phyloP scores from a whole-genome alignment of 164 flowering plant species.

The Kalanchoe fedtschenkoi region DNA sequence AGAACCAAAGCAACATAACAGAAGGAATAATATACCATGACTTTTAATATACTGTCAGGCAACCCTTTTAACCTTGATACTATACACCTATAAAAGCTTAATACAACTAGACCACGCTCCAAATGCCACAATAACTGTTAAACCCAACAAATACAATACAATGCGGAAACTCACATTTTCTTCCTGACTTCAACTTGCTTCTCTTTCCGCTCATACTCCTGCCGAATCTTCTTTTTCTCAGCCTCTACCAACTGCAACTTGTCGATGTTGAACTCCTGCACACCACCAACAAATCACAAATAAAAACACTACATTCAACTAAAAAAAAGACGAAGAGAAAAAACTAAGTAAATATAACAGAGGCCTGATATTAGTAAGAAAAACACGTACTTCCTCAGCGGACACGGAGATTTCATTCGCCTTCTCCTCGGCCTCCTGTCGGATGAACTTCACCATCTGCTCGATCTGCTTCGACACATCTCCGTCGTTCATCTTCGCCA shows the following conservation, averaged over 20 bases:
- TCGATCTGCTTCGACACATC: conserved; percentile 42
- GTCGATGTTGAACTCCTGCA: conserved; percentile 86
- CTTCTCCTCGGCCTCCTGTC: conserved; percentile 42
- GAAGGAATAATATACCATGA: too few species aligned
- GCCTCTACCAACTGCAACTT: conserved; percentile 86
- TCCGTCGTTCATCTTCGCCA: conserved; percentile 29
- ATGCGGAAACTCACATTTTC: conserved; percentile 70
- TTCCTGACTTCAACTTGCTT: conserved; percentile 83
- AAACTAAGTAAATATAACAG: background rate
- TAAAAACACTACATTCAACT: background rate
- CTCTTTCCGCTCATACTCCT: conserved; percentile 80
- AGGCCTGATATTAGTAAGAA: background rate
- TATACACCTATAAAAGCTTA: too few species aligned
- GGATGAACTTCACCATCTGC: conserved; percentile 40
- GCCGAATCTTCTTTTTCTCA: conserved; percentile 89
- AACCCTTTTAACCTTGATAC: too few species aligned
- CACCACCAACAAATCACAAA: background rate
- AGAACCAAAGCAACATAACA: too few species aligned
- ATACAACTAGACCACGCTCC: too few species aligned
- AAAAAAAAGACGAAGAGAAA: background rate
- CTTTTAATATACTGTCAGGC: too few species aligned
- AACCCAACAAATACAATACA: too few species aligned
- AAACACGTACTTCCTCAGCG: conserved; percentile 23
- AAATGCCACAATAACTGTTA: background rate
- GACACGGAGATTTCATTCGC: conserved; percentile 35